Conservation (phyloP, 2,329 filamentous ascomycete species). For the Paraphoma sp. region DNA sequence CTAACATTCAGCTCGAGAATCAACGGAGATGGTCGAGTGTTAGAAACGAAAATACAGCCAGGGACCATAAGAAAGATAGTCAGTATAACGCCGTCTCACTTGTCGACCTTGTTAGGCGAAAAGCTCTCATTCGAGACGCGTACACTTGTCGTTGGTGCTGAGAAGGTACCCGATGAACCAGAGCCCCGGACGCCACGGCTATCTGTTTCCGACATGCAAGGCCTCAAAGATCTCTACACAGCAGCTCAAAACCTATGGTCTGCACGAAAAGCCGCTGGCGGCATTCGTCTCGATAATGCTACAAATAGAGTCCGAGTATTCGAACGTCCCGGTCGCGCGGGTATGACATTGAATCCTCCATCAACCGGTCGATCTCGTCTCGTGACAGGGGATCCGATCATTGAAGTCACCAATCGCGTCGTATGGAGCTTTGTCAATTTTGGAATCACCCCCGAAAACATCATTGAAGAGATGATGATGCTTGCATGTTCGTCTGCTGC, state of each 20-base stretch:
- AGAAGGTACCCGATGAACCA: conserved; percentile 7
- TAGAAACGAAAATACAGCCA: conserved; percentile 61
- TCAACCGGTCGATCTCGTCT: conserved; percentile 45
- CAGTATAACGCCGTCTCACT: conserved; percentile 56
- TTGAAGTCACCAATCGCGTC: conserved; percentile 35
- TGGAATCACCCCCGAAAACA: conserved; percentile 31
- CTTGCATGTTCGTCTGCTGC: conserved; percentile 60
- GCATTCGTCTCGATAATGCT: conserved; percentile 40
- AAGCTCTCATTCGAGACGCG: conserved; percentile 26
- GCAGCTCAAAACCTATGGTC: conserved; percentile 42
- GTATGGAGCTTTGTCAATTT: conserved; percentile 12
- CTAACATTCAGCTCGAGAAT: conserved; percentile 68
- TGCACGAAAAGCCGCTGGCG: conserved; percentile 47
- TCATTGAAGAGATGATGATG: conserved; percentile 58
- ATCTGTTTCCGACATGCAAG: conserved; percentile 18
- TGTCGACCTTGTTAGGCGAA: conserved; percentile 43
- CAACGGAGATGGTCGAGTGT: conserved; percentile 57
- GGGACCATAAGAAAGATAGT: conserved; percentile 63
- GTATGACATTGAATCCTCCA: conserved; percentile 51
- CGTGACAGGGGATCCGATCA: conserved; percentile 54
- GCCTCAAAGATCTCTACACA: conserved; percentile 45
- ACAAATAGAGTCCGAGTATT: conserved; percentile 46
- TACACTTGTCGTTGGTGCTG: conserved; percentile 35
- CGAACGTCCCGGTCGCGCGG: conserved; percentile 33
- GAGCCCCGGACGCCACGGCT: conserved; percentile 16